Conservation (phyloP, 805 yeast genomes). For the Candida argentea region DNA sequence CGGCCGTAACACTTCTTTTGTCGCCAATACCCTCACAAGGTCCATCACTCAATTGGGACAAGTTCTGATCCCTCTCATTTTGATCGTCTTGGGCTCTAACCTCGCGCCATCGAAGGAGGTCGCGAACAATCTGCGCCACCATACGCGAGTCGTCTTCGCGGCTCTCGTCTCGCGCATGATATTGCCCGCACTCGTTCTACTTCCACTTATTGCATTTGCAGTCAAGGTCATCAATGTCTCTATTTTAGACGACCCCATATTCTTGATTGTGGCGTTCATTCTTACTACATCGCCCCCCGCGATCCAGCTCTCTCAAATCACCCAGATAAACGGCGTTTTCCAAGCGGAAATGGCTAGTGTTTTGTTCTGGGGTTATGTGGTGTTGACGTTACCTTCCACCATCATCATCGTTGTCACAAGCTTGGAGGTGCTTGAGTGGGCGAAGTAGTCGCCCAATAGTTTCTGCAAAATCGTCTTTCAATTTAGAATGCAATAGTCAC, state of each 20-base stretch:
- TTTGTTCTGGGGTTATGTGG: conserved; percentile 73
- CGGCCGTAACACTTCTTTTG: conserved; percentile 31
- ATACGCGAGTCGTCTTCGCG: conserved; percentile 53
- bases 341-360: conserved; percentile 81
- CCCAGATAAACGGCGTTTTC: conserved; percentile 64
- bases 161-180: conserved; percentile 72
- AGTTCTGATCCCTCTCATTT: conserved; percentile 68
- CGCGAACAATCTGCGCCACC: conserved; percentile 56
- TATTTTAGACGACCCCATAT: conserved; percentile 73
- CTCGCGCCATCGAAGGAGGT: conserved; percentile 58
- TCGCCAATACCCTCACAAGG: conserved; percentile 54
- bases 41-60: conserved; percentile 59
- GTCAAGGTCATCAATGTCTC: conserved; percentile 58
- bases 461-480: no score
- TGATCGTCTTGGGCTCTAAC: conserved; percentile 72
- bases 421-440: conserved; percentile 40
- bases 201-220: conserved; percentile 55
- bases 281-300: conserved; percentile 78
- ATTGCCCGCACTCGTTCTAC: conserved; percentile 54
- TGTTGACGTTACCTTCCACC: conserved; percentile 67
- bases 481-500: no score
- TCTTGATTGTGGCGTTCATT: conserved; percentile 64
- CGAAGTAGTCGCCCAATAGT: conserved; percentile 1
- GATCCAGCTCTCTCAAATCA: conserved; percentile 71
- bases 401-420: conserved; percentile 62